Evolutionary conservation across 2,329 filamentous ascomycete genomes (phyloP), one percentile per base, ranked within the genome.

Genomic region (Alternaria infectoria): DNA sequence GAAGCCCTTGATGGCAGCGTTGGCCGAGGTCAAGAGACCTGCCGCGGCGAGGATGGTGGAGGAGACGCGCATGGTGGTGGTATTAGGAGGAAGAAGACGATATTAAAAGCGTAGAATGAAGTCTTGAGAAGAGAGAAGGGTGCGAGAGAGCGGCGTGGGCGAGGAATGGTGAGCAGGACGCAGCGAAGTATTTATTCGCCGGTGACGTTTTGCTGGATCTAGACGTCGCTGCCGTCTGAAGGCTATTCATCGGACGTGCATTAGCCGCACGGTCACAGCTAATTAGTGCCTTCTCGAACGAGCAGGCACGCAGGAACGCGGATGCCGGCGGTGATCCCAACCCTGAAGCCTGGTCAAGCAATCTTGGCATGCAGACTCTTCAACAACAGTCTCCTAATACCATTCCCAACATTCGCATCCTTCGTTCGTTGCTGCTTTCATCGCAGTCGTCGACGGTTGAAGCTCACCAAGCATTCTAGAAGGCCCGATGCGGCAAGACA

Each of bases 1-100:
- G 87, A 93, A 93, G 70, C 91, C 91, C 54, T 77, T 77, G 67
- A 74, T 70, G 40, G 73, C 75, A 44, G 77, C 77, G 51, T 75
- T 71, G 69, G 79, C 78, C 13, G 80, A 78, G 43, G 82, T 79
- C 56, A 85, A 54, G 17, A 81, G 66, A 46, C 77, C 74, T 40
- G 79, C 77, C 36, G 80, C 69, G 68, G 79, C 79, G 57, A 81
- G 46, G 43, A 81, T n/a, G 21, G 73, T 69, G 21, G 77, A 69
- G 46, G 73, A 71, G 64, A 77, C 69, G 15, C 75, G 77, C 80
- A 81, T 82, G 28, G 40, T 73, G 56, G 45, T n/a, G 13, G 19
- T 55, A 62, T 30, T 55, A 62, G 26, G 28, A 30, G 54, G 43
- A 54, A 23, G 23, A 47, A 46, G 36, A 61, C 28, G 40, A 61